These are phyloP conservation scores for Hippophae rhamnoides DNA, from an alignment of 306 rosid species.

Conservation along the genomic window DNA sequence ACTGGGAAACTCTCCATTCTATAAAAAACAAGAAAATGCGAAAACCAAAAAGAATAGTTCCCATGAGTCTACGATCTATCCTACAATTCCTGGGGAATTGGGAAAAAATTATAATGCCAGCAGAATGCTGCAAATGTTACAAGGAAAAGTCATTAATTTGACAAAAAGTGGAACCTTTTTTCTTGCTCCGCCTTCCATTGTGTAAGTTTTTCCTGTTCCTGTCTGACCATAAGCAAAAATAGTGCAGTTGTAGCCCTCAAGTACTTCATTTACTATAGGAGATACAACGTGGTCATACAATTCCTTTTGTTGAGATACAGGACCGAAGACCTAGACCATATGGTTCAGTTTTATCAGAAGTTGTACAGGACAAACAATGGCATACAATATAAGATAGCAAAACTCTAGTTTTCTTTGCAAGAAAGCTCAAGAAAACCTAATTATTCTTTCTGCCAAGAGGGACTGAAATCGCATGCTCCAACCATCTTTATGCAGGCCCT, in stretches of 20 bases:
- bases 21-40: constrained; percentile 14
- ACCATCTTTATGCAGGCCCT: neutral
- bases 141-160: neutral
- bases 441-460: neutral
- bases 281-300: constrained; percentile 92
- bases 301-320: constrained; percentile 79
- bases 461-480: neutral
- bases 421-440: constrained; percentile 9
- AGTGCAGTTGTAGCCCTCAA: constrained; percentile 96
- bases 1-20: constrained; percentile 96
- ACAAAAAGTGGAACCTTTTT: constrained; percentile 54
- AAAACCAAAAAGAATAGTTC: no score
- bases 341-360: constrained; percentile 21
- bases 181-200: constrained; percentile 99
- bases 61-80: no score
- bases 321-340: constrained; percentile 76
- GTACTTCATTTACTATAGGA: constrained; percentile 93
- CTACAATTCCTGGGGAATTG: no score
- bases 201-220: constrained; percentile 95
- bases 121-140: neutral
- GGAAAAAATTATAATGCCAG: constrained; percentile 4
- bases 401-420: neutral
- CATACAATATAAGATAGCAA: neutral
- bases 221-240: constrained; percentile 98
- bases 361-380: constrained; percentile 7